These are phyloP conservation scores for Pezicula carpinea DNA, from an alignment of 2,329 filamentous ascomycete genomes.

Conservation along the genomic window DNA sequence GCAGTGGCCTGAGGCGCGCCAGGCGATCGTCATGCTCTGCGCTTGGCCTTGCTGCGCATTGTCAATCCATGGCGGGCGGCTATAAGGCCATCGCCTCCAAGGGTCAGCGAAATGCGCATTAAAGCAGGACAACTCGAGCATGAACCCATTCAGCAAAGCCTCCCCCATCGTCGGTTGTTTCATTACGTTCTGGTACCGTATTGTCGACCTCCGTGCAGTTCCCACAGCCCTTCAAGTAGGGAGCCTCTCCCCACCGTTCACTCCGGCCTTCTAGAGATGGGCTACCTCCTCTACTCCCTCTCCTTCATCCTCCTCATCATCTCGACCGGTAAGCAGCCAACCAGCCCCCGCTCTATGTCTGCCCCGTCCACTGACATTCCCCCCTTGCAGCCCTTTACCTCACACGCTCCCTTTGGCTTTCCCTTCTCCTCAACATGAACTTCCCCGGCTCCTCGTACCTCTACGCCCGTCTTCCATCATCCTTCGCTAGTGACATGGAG, in stretches of 20 bases:
- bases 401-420: constrained; percentile 74
- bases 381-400: constrained; percentile 62
- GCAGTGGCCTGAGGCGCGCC: too few species aligned
- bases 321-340: constrained; percentile 58
- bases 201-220: neutral
- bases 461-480: constrained; percentile 72
- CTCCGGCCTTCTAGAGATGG: constrained; percentile 48
- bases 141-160: too few species aligned
- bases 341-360: neutral
- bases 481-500: constrained; percentile 82
- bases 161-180: too few species aligned
- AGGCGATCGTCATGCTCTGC: too few species aligned
- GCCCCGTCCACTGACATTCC: constrained; percentile 4
- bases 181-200: neutral
- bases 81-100: too few species aligned
- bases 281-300: constrained; percentile 74
- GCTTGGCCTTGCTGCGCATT: too few species aligned
- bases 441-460: constrained; percentile 51
- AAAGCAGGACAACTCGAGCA: too few species aligned
- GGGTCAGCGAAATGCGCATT: too few species aligned
- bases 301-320: constrained; percentile 66
- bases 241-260: neutral
- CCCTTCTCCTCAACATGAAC: constrained; percentile 57
- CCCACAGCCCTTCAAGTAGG: neutral
- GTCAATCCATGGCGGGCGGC: too few species aligned